Evolutionary conservation across 257 asterid genomes (phyloP).

Genomic region (Jaltomata sinuosa): DNA sequence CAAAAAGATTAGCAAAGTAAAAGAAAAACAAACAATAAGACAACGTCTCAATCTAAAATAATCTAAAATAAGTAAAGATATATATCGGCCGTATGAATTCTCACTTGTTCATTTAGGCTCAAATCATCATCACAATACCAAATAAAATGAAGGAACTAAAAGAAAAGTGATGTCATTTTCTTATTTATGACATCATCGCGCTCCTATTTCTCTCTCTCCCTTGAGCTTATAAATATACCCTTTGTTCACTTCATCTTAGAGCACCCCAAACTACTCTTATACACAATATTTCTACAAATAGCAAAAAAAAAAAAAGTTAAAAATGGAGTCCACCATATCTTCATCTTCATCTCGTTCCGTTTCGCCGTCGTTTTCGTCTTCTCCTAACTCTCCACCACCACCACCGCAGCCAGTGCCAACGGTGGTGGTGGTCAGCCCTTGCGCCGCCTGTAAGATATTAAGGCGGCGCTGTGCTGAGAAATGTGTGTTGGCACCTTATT

Average conservation of each 20-base stretch:
- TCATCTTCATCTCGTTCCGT: slow-evolving; percentile 18
- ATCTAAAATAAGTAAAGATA: not conserved
- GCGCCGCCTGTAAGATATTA: slow-evolving; percentile 72
- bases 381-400: slow-evolving; percentile 11
- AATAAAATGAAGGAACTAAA: not conserved
- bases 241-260: not conserved
- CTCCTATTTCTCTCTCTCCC: not conserved
- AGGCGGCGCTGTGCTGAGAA: slow-evolving; percentile 64
- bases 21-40: not conserved
- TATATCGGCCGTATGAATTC: not conserved
- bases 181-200: not conserved
- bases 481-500: slow-evolving; percentile 74
- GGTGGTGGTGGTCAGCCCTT: slow-evolving; percentile 44
- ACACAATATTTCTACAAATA: not conserved
- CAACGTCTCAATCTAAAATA: too few species aligned
- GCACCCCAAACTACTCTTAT: not conserved
- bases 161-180: not conserved
- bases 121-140: not conserved
- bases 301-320: not conserved
- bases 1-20: not conserved
- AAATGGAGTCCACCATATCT: slow-evolving; percentile 14
- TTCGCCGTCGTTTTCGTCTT: slow-evolving; percentile 15
- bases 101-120: not conserved
- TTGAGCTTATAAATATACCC: slow-evolving; percentile 12
- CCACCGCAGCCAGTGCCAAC: slow-evolving; percentile 3